Evolutionary conservation across 176 grass and related monocot genomes (phyloP).

Genomic region (Areca catechu): DNA sequence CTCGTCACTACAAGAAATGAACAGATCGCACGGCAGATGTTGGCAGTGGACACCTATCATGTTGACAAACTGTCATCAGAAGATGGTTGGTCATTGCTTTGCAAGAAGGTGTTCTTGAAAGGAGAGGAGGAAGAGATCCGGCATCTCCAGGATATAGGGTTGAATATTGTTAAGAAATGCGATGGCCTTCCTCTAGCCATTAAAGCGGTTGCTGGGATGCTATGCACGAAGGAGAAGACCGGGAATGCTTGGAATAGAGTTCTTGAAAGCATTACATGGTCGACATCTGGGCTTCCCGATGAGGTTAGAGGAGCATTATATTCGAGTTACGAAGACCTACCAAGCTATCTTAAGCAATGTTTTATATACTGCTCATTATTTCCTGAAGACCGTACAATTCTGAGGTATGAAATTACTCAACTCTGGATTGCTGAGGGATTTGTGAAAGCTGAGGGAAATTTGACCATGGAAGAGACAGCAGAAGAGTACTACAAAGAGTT

Average conservation of each 20-base stretch:
- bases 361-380: slow-evolving; percentile 71
- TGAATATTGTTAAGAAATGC: no score
- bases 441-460: slow-evolving; percentile 27
- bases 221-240: slow-evolving; percentile 27
- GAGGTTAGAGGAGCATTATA: slow-evolving; percentile 22
- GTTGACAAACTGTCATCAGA: slow-evolving; percentile 14
- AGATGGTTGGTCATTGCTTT: slow-evolving; percentile 28
- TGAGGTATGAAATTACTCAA: slow-evolving; percentile 8
- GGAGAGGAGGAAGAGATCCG: neutral
- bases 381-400: neutral
- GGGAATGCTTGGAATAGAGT: slow-evolving; percentile 26
- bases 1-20: slow-evolving; percentile 33
- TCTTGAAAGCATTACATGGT: slow-evolving; percentile 32
- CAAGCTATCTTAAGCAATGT: slow-evolving; percentile 57
- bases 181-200: no score
- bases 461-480: neutral
- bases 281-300: slow-evolving; percentile 29
- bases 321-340: slow-evolving; percentile 24
- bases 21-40: slow-evolving; percentile 14
- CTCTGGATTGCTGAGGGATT: slow-evolving; percentile 60
- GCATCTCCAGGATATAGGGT: slow-evolving; percentile 1
- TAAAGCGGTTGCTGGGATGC: slow-evolving; percentile 18
- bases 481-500: no score
- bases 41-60: slow-evolving; percentile 10
- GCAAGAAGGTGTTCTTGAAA: slow-evolving; percentile 27